Evolutionary conservation across 345 rosid genomes (phyloP).

Genomic region (Trapa incisa): DNA sequence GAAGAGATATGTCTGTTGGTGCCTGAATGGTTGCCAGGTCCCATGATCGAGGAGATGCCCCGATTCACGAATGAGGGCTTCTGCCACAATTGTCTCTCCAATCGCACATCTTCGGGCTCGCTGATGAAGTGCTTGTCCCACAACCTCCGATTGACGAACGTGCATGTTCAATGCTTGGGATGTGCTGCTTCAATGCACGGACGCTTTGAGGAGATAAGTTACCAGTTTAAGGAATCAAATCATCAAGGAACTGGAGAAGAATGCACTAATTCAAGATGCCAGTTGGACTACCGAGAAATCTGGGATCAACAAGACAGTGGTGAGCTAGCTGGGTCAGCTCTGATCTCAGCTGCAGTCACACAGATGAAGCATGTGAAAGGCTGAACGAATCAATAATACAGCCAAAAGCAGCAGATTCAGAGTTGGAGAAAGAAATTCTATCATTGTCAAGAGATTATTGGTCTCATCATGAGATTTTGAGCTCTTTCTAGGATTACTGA

Average conservation of each 20-base stretch:
- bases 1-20: conserved; percentile 72
- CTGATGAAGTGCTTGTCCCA: conserved; percentile 32
- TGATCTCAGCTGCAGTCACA: conserved; percentile 26
- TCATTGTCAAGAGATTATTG: conserved; percentile 21
- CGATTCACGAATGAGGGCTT: conserved; percentile 36
- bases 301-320: conserved; percentile 73
- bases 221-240: conserved; percentile 35
- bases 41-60: conserved; percentile 54
- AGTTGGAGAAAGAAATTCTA: conserved; percentile 17
- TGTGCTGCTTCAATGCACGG: conserved; percentile 67
- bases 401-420: conserved; percentile 8
- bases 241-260: conserved; percentile 20
- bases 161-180: conserved; percentile 36
- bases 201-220: conserved; percentile 68
- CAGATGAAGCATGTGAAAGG: conserved; percentile 44
- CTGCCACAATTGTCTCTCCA: conserved; percentile 56
- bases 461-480: conserved; percentile 20
- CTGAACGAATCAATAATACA: conserved; percentile 16
- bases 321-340: conserved; percentile 51
- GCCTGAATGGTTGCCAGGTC: conserved; percentile 66
- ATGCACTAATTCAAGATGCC: conserved; percentile 12
- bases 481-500: conserved; percentile 9
- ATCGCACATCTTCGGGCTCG: conserved; percentile 61
- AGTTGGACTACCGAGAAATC: conserved; percentile 29
- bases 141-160: conserved; percentile 20